Evolutionary conservation across 2,329 filamentous ascomycete species (phyloP), one percentile per base, ranked within the genome.

Genomic region (Fusarium xyrophilum): DNA sequence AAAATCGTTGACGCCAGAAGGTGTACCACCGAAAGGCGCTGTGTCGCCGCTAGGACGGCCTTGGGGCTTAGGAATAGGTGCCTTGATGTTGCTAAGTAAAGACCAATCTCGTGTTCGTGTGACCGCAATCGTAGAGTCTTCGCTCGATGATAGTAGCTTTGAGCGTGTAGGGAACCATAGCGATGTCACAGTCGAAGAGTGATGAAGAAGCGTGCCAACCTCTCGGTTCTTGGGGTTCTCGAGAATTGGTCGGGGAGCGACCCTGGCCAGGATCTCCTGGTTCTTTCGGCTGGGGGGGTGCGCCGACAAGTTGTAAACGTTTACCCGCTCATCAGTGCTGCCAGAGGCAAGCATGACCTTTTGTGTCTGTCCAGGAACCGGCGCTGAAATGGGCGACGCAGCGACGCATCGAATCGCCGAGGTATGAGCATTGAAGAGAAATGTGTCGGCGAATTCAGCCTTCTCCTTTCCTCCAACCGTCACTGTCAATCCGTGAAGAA

Each of bases 1-100:
- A 78, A 99, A 97, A 77, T 94, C 92, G 77, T 97, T 98, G 71
- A 98, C 88, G 21, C 96, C 96, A n/a, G 90, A 88, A 1, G 94
- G 94, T 28, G 91, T 88, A 48, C 89, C 91, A 21, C 93, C 93
- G 14, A 90, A 86, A 4, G 91, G 89, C 11, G 93, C 93, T 21
- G 95, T 98, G 78, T 97, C 95, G 62, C 95, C 95, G 71, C 90
- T 95, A 13, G 95, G 94, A 67, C 94, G 85, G 32, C 93, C 93
- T 65, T 88, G 83, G 5, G 89, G 84, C 79, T 94, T 96, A 6
- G 96, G 91, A 67, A 92, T 89, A 1, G 96, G 96, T 19, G 90
- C 93, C 80, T 96, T 96, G 80, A 99, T 94, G 27, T 88, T 91
- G 53, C 91, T 95, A 47, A 99, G 84, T 30, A 96, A 84, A 23